phyloP scores from a whole-genome alignment of 2,329 filamentous ascomycete species.

The Penicillium sp. region DNA sequence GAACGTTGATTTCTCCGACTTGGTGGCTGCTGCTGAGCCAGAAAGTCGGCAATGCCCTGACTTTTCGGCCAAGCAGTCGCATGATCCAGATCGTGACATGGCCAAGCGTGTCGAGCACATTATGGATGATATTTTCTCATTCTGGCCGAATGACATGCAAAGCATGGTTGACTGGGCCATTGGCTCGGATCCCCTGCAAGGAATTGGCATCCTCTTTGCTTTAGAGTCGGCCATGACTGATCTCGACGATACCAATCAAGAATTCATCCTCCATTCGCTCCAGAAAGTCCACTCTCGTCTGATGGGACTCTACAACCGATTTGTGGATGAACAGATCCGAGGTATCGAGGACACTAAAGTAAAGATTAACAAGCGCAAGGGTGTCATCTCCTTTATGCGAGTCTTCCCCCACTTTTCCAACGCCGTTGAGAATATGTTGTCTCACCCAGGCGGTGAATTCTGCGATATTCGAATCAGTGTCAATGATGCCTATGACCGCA shows the following conservation, averaged over 20 bases:
- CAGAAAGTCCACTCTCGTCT: constrained; percentile 77
- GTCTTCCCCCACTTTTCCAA: constrained; percentile 86
- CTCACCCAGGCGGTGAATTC: constrained; percentile 53
- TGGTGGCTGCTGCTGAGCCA: constrained; percentile 66
- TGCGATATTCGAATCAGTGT: constrained; percentile 73
- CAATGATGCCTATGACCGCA: constrained; percentile 82
- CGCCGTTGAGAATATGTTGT: constrained; percentile 80
- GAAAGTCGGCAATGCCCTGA: constrained; percentile 71
- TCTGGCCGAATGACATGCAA: constrained; percentile 76
- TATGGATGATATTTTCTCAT: constrained; percentile 86
- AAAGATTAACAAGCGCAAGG: constrained; percentile 97
- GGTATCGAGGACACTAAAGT: constrained; percentile 98
- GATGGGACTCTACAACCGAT: constrained; percentile 76
- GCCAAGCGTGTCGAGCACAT: constrained; percentile 80
- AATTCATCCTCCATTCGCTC: constrained; percentile 77
- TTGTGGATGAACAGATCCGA: constrained; percentile 91
- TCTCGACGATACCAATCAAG: constrained; percentile 87
- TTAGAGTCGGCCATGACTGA: constrained; percentile 77
- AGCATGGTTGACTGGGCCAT: constrained; percentile 81
- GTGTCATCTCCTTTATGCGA: constrained; percentile 91
- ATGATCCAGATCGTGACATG: constrained; percentile 84
- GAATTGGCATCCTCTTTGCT: constrained; percentile 78
- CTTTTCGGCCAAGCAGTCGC: constrained; percentile 70
- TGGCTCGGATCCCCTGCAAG: constrained; percentile 81
- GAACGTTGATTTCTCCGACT: constrained; percentile 78